A percentile compares a stretch with the other conserved stretches of the same genome.
Conservation (phyloP, 2,329 filamentous ascomycete species). For the Cercospora beticola region DNA sequence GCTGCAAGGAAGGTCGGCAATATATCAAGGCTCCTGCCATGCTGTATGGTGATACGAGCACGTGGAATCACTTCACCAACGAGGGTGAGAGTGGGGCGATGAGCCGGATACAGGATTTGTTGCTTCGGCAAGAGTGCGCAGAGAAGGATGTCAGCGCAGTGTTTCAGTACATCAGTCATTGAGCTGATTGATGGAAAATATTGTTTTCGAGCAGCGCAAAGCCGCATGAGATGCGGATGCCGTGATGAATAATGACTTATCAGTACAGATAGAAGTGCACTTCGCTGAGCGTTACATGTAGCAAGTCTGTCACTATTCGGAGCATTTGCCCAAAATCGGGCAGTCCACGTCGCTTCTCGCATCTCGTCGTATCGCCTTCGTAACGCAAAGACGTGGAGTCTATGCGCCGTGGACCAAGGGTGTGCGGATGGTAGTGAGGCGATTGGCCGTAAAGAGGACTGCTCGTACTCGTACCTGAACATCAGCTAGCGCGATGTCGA, state of each 20-base stretch:
- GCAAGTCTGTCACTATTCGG: not conserved
- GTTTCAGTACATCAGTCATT: slow-evolving; percentile 98
- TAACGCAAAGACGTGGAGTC: not conserved
- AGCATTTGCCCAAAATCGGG: not conserved
- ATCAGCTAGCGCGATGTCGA: slow-evolving; percentile 2
- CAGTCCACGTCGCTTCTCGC: not conserved
- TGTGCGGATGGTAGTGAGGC: not conserved
- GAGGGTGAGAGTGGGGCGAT: slow-evolving; percentile 62
- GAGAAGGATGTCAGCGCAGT: slow-evolving; percentile 85
- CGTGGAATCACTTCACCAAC: slow-evolving; percentile 98
- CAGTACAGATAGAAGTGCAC: not conserved
- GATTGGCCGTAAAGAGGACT: not conserved
- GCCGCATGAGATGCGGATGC: not conserved
- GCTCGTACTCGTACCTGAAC: slow-evolving; percentile 11
- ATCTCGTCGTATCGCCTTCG: not conserved
- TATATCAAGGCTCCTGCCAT: slow-evolving; percentile 88
- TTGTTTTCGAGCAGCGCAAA: not conserved
- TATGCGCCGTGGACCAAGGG: not conserved
- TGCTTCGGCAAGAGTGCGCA: slow-evolving; percentile 80
- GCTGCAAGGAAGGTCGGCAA: slow-evolving; percentile 80
- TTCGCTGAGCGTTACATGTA: not conserved
- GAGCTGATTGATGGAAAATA: not conserved
- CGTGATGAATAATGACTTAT: not conserved
- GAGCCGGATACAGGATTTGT: slow-evolving; percentile 80
- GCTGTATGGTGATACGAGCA: slow-evolving; percentile 95